Evolutionary conservation across 805 yeast species (phyloP).

Genomic region (Schwanniomyces pseudopolymorphus): DNA sequence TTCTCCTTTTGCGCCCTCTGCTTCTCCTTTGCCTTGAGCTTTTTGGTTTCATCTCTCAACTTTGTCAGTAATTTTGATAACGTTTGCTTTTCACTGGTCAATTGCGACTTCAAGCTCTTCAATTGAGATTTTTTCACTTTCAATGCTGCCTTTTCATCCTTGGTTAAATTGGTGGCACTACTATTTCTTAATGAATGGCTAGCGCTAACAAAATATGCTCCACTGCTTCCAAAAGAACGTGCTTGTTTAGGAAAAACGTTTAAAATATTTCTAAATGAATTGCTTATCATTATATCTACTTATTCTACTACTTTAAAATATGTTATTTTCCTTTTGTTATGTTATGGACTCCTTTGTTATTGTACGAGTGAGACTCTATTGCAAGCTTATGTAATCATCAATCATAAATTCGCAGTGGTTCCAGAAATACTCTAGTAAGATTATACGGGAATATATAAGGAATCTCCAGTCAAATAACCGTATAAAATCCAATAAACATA

Average conservation of each 20-base stretch:
- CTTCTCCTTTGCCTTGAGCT: constrained; percentile 16
- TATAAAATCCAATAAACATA: no score
- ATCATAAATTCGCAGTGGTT: not conserved
- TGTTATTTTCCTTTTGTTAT: not conserved
- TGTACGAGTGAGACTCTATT: not conserved
- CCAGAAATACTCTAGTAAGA: no score
- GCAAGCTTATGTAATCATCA: not conserved
- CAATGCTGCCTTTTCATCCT: constrained; percentile 3
- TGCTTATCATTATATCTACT: not conserved
- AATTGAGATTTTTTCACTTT: constrained; percentile 13
- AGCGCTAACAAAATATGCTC: not conserved
- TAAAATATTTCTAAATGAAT: not conserved
- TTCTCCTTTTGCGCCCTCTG: constrained; percentile 10
- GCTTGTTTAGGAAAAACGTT: not conserved
- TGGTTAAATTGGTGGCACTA: not conserved
- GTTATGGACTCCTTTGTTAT: not conserved
- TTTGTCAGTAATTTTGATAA: constrained; percentile 14
- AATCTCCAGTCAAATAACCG: no score
- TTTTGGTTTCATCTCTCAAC: constrained; percentile 15
- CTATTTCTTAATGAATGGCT: not conserved
- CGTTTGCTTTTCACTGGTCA: constrained; percentile 15
- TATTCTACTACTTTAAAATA: not conserved
- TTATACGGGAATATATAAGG: no score
- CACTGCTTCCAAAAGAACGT: not conserved
- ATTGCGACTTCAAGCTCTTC: constrained; percentile 15